Evolutionary conservation across 2,329 filamentous ascomycete species (phyloP).

Genomic region (Fusarium scirpi): DNA sequence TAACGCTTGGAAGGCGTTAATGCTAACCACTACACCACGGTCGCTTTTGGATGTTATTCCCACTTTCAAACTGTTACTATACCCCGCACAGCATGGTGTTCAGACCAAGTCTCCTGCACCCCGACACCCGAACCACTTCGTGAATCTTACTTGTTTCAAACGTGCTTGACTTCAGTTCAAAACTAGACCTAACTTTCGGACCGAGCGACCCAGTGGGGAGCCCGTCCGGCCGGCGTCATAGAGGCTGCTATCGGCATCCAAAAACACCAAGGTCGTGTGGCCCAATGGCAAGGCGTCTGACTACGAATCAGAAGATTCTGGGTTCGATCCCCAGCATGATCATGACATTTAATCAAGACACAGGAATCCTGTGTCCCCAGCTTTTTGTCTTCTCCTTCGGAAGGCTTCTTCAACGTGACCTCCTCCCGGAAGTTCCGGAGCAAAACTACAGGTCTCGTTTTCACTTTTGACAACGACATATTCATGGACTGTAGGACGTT

Average conservation of each 20-base stretch:
- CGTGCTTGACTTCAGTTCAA: neutral
- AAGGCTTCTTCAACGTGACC: neutral
- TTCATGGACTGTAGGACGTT: rapidly evolving
- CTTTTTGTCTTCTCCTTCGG: neutral
- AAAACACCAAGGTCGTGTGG: conserved; percentile 24
- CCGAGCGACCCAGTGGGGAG: neutral
- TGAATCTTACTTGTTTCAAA: neutral
- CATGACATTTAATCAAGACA: neutral
- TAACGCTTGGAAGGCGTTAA: conserved; percentile 33
- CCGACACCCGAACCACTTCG: neutral
- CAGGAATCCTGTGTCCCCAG: rapidly evolving
- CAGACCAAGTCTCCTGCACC: no score
- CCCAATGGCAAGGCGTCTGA: conserved; percentile 47
- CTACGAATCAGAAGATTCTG: conserved; percentile 49
- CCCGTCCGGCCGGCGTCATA: neutral
- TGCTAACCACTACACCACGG: conserved; percentile 31
- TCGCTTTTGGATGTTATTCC: neutral
- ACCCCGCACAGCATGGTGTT: rapidly evolving
- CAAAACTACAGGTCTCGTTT: no score
- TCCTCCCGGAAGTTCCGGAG: no score
- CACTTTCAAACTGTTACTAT: no score
- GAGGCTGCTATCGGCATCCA: neutral
- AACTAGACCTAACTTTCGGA: neutral
- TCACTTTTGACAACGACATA: no score
- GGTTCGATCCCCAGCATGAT: conserved; percentile 47